A percentile compares a stretch with the other conserved stretches of the same genome.
These are phyloP conservation scores for Klebsormidium nitens DNA, from an alignment of 139 green algal species.

Conservation along the genomic window DNA sequence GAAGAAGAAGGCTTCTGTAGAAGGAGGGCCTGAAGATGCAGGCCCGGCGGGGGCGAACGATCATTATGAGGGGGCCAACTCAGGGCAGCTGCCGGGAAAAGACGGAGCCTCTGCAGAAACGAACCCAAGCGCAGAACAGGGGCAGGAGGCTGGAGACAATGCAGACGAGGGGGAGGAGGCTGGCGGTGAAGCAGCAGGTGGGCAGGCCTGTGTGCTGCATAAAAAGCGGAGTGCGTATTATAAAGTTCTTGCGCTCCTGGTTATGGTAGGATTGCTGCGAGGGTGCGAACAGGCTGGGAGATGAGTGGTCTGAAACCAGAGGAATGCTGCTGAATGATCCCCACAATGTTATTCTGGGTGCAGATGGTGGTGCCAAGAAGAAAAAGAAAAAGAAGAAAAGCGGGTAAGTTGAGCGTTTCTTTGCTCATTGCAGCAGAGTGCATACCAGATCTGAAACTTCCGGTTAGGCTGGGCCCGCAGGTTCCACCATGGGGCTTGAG, in stretches of 20 bases:
- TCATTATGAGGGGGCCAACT: neutral
- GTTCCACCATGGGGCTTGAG: too few relatives aligned
- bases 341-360: constrained; percentile 30
- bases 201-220: neutral
- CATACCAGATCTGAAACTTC: neutral
- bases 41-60: neutral
- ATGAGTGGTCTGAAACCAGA: neutral
- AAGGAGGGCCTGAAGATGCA: neutral
- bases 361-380: constrained; percentile 21
- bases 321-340: constrained; percentile 20
- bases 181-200: constrained; percentile 1
- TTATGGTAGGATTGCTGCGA: neutral
- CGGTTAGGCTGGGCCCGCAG: too few relatives aligned
- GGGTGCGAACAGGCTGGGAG: neutral
- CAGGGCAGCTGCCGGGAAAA: too few relatives aligned
- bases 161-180: constrained; percentile 15
- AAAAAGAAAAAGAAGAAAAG: constrained; percentile 50
- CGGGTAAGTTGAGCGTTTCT: neutral
- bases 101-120: neutral
- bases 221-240: constrained; percentile 11
- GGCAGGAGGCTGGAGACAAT: neutral
- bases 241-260: neutral
- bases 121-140: neutral
- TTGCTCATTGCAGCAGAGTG: neutral
- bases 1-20: constrained; percentile 36